A percentile compares a stretch with the other conserved stretches of the same genome.
These are phyloP conservation scores for Psilocybe azurescens DNA, from an alignment of 768 basidiomycete genomes.

Conservation along the genomic window DNA sequence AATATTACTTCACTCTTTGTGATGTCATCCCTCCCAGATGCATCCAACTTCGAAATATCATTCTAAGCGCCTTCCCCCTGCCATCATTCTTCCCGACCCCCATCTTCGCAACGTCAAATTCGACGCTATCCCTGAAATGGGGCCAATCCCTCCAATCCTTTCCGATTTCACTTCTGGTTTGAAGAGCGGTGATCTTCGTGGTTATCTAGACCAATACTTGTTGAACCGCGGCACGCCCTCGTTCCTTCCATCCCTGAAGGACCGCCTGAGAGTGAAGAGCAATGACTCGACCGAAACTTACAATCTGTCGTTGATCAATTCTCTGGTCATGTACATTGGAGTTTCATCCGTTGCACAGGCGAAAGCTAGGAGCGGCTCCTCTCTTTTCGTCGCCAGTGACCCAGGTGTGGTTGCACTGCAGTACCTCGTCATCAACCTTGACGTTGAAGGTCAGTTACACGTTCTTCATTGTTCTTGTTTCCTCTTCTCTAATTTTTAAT, in stretches of 20 bases:
- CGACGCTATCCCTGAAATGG: constrained; percentile 87
- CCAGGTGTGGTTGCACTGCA: constrained; percentile 86
- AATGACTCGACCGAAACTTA: constrained; percentile 60
- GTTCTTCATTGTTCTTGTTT: not conserved
- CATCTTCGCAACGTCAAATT: constrained; percentile 77
- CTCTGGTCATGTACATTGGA: constrained; percentile 96
- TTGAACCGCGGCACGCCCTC: constrained; percentile 74
- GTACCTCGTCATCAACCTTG: constrained; percentile 82
- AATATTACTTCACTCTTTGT: constrained; percentile 95
- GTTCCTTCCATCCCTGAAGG: constrained; percentile 80
- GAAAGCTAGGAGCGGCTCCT: constrained; percentile 82
- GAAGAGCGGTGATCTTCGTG: constrained; percentile 79
- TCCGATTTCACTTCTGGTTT: constrained; percentile 90
- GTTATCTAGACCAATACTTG: constrained; percentile 84
- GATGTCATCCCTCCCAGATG: constrained; percentile 92
- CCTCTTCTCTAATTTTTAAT: constrained; percentile 9
- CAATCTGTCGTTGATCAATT: constrained; percentile 90
- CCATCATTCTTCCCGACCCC: constrained; percentile 84
- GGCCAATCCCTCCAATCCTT: constrained; percentile 87
- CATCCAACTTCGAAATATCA: constrained; percentile 95
- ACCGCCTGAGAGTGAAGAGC: constrained; percentile 64
- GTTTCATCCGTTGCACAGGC: constrained; percentile 90
- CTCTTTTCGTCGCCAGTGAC: constrained; percentile 81
- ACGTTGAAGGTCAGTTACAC: constrained; percentile 80
- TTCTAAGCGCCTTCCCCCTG: constrained; percentile 94